phyloP scores from a whole-genome alignment of 345 rosid genomes.

The Orychophragmus violaceus region DNA sequence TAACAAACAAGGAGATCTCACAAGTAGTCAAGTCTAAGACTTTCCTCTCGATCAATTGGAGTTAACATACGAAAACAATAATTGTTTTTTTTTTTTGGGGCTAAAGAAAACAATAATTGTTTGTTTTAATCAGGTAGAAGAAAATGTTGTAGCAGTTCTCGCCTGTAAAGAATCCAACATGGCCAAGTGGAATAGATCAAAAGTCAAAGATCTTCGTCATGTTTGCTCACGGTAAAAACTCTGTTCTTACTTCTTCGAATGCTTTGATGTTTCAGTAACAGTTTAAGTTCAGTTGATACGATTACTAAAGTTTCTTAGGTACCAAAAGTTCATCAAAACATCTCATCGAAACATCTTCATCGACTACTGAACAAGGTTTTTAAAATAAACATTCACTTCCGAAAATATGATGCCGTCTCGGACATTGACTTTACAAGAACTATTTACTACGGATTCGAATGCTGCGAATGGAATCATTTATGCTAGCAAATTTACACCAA shows the following conservation, averaged over 20 bases:
- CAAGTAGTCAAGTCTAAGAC: conserved; percentile 59
- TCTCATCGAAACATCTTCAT: too few species aligned
- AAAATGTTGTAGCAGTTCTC: conserved; percentile 58
- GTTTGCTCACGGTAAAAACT: not conserved
- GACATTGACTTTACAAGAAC: too few species aligned
- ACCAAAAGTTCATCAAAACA: not conserved
- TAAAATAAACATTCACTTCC: too few species aligned
- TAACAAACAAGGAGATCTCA: conserved; percentile 65
- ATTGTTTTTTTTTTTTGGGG: not conserved
- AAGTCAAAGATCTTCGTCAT: conserved; percentile 5
- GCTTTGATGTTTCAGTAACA: not conserved
- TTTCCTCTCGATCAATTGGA: not conserved
- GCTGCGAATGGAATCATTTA: too few species aligned
- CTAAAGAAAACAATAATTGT: not conserved
- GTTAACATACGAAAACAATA: not conserved
- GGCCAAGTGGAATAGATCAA: conserved; percentile 67
- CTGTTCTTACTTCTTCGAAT: conserved; percentile 4
- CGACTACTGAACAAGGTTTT: too few species aligned
- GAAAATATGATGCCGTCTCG: too few species aligned
- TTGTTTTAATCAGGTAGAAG: conserved; percentile 47
- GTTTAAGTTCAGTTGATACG: not conserved
- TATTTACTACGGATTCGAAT: too few species aligned
- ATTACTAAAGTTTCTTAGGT: not conserved
- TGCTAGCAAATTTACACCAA: too few species aligned
- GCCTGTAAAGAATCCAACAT: conserved; percentile 74